Base-by-base conservation (phyloP, 1,284 basidiomycete species). In the Paramarasmius palmivorus region DNA sequence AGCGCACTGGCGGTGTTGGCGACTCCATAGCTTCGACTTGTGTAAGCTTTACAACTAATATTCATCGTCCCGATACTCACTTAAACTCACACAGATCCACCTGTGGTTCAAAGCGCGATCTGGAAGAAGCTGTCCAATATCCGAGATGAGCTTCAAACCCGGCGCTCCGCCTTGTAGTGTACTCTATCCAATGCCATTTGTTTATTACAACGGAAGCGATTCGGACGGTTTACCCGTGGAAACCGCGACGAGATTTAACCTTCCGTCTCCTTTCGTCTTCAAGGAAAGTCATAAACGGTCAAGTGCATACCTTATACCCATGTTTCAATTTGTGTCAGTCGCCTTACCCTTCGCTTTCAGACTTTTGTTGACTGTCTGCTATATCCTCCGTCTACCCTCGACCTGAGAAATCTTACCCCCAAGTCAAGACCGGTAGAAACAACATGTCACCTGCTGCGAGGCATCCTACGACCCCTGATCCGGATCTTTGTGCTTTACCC, bases 201-300 rank as follows among this genome's bases (percentile, higher is more conserved):
- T 26, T 26, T 46, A 17, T 19, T 46, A 46, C 29, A 29, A 46
- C 25, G 25, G n/a, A 46, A 39, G 14, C 41, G 65, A 65, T 65
- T 50, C 61, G 59, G 19, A 45, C 60, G 32, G 58, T 58, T 12
- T 69, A 69, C 55, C 68, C 68, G 29, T 39, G 44, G 32, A 49
- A n/a, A 49, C 39, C 25, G 51, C 5, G 32, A 51, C 15, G 46
- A 54, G 23, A 51, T 51, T 12, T 55, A 55, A 23, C 54, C 54
- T n/a, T 9, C 17, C 7, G 20, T 8, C 2, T 15, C 22, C n/a
- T 14, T n/a, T 35, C 1, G 10, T n/a, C n/a, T n/a, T 4, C n/a
- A n/a, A 50, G 8, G 32, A 47, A n/a, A 45, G 23, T 15, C 14
- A 37, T 37, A 12, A 22, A 15, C 17, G 12, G 25, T n/a, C 19